Base-by-base conservation (phyloP, 176 grass and related monocot species). In the Luzula sylvatica region DNA sequence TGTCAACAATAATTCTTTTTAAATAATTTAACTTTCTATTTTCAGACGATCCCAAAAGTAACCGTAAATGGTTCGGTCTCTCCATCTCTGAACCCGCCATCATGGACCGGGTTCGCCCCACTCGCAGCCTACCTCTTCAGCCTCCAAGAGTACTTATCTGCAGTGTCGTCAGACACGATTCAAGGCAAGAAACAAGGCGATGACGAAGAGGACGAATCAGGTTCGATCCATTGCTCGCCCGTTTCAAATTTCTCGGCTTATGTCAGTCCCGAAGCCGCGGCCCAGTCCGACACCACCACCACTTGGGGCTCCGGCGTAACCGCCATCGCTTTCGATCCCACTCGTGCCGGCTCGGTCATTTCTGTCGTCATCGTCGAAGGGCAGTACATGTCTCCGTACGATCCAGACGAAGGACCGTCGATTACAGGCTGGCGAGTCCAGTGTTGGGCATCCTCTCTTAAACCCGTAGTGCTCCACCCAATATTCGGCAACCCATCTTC, bases 241-340 rank as follows among this genome's bases (percentile, higher is more conserved):
- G 92, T 98, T 76, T 98, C 92, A 15, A 98, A 98, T 61, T 90
- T 98, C 77, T 98, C 92, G 58, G 92, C 92, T 23, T 98, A 98
- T 49, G 92, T 98, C 19, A 87, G 92, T 67, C 92, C 92, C 61
- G 92, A 98, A 70, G 75, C 92, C 47, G 92, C 92, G 67, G 85
- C 92, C 13, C 92, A 98, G 54, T 90, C 85, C 67, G 92, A 84
- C 56, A 84, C 92, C 12, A 98, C 92, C 12, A 90, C 85, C 41
- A 98, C 92, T 47, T 98, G 92, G 92, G 85, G 92, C 20, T 98
- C 92, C 62, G 92, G 92, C 22, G 92, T 98, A 52, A 90, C 85
- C 44, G 83, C 92, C 22, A 81, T 98, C 86, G 92, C 92, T 80
- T 98, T 98, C 90, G 81, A 98, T 76, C 92, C 92, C 11, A 98